Evolutionary conservation across 306 rosid genomes (phyloP).

Genomic region (Gastrolobium villosum): DNA sequence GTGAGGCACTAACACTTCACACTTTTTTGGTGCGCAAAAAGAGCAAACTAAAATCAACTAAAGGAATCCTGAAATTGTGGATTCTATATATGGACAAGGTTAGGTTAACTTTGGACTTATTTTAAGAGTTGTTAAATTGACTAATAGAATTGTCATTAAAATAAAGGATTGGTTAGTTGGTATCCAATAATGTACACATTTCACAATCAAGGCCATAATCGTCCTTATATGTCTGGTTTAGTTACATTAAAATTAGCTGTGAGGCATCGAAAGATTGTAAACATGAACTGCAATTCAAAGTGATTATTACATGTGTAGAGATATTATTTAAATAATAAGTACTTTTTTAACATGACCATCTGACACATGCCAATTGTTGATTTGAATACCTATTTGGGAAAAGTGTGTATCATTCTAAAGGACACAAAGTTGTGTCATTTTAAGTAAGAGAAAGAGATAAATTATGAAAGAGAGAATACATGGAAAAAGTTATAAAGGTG

Average conservation of each 20-base stretch:
- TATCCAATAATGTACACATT: conserved; percentile 39
- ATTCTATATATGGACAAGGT: conserved; percentile 42
- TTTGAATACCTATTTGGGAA: background rate
- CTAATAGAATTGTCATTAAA: background rate
- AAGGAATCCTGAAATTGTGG: conserved; percentile 62
- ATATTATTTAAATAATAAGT: conserved; percentile 3
- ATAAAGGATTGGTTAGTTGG: conserved; percentile 46
- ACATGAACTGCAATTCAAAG: conserved; percentile 32
- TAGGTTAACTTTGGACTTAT: conserved; percentile 41
- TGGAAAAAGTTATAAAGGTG: too few relatives aligned
- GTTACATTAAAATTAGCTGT: conserved; percentile 35
- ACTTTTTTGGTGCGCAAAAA: background rate
- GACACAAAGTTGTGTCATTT: too few relatives aligned
- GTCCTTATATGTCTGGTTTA: conserved; percentile 20
- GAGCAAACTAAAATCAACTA: conserved; percentile 17
- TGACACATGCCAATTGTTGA: conserved; percentile 6
- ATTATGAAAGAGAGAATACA: too few relatives aligned
- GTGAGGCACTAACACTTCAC: conserved; percentile 37
- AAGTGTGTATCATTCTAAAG: too few relatives aligned
- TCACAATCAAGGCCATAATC: conserved; percentile 16
- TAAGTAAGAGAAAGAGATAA: too few relatives aligned
- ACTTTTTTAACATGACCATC: background rate
- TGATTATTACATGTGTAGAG: background rate
- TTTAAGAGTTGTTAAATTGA: conserved; percentile 4
- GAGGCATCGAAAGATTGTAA: conserved; percentile 34